Base-by-base conservation (phyloP, 2,329 filamentous ascomycete genomes). In the Huntiella decipiens region DNA sequence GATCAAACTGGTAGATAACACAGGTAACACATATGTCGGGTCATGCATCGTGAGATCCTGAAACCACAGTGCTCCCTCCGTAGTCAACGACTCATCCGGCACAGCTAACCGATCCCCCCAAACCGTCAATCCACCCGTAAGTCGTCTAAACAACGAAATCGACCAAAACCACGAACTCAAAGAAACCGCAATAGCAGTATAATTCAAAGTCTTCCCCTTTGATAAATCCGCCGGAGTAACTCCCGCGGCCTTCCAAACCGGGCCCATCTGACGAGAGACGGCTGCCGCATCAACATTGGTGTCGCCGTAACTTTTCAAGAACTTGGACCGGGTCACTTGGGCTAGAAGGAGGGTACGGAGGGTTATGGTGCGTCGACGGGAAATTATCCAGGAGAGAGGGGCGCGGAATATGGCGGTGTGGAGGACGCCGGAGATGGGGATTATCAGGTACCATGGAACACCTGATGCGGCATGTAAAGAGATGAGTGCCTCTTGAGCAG, bases 11-110 rank as follows among this genome's bases (percentile, higher is more conserved):
- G 44, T 43, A 13, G 48, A 46, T 7, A 36, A 31, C 11, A 46
- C 19, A 2, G 73, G 70, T 0, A 75, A 61, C 22, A 65, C 56
- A 47, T 64, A 60, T 47, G 65, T 66, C 1, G 73, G 70, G 50
- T 76, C 73, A 31, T 66, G 58, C 28, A 55, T 64, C 5, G 66
- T 67, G 17, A 76, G 62, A 51, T 76, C 66, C 2, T 63, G 59
- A 53, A 75, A 73, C 71, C 72, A 75, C 12, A 74, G 59, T 36
- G 61, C 64, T 19, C 72, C 71, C 4, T 67, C 71, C 0, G 65
- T 60, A 1, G 60, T 54, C n/a, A 76, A 53, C 1, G 62, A 60
- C 3, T 61, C 56, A 38, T 69, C 56, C 34, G 58, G 52, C 45
- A 34, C 33, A n/a, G 39, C 58, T 51, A 47, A 50, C 50, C 44